Evolutionary conservation across 2,329 filamentous ascomycete genomes (phyloP), one percentile per base, ranked within the genome.

Genomic region (Aspergillus japonicus): DNA sequence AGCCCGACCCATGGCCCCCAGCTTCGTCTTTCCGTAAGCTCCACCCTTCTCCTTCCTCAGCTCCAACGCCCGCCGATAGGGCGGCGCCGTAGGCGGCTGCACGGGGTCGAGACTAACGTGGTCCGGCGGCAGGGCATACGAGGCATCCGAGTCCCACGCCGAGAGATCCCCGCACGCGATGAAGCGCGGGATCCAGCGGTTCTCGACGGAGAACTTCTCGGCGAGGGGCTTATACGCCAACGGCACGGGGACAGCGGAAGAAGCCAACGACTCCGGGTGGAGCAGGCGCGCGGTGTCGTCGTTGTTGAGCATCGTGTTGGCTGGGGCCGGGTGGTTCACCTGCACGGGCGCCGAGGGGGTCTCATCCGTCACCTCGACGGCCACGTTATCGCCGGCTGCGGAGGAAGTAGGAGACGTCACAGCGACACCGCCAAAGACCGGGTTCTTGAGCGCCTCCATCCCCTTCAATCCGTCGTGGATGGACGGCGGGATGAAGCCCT

Each of bases 91-190:
- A 0, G 95, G 95, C 29, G 94, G 94, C 74, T 98, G 95, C 33
- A 99, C 86, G 0, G 95, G 95, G 73, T 97, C 92, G 52, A 98
- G 83, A 66, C 89, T 93, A 55, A 96, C 85, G 71, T 96, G 86
- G 65, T 92, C 90, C 61, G 93, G 89, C 0, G 95, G 93, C 19
- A 99, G 81, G 66, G 90, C 86, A 76, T 98, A 97, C 4, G 93
- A 95, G 4, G 95, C 94, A 81, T 99, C 95, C 0, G 94, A 92
- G 79, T 99, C 95, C 79, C 93, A 99, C 11, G 91, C 88, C 24
- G 92, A 96, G 56, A 99, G 82, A 77, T 99, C 95, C 50, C 95
- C 95, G 74, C 95, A 99, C n/a, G 95, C 93, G 69, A 99, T 85
- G 73, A 99, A 99, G 0, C 94, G 92, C 3, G 93, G 92, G 67